Percentiles rank a stretch among this genome's conserved stretches.
These are phyloP conservation scores for Arabidopsis arenosa DNA, from an alignment of 345 rosid species.

Conservation along the genomic window DNA sequence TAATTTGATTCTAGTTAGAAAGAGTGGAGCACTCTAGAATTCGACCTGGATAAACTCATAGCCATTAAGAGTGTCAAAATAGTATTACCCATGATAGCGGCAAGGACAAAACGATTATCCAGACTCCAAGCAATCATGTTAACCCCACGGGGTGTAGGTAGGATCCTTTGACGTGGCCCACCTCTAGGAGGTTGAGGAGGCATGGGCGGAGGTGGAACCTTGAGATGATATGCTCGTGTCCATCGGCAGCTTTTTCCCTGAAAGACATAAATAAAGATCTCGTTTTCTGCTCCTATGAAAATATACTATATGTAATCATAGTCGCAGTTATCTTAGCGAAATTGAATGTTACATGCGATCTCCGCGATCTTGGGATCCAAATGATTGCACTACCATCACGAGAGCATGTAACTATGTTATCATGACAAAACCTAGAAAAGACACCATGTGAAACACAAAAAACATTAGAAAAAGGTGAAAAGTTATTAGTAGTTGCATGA, in stretches of 20 bases:
- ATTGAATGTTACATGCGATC: slow-evolving; percentile 72
- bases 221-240: slow-evolving; percentile 90
- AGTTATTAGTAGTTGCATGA: slow-evolving; percentile 11
- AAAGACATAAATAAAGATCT: slow-evolving; percentile 34
- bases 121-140: slow-evolving; percentile 98
- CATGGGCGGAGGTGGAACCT: slow-evolving; percentile 99
- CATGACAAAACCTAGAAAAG: slow-evolving; percentile 81
- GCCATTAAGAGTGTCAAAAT: slow-evolving; percentile 30
- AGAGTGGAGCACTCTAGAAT: slow-evolving; percentile 26
- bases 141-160: slow-evolving; percentile 99
- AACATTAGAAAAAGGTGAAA: slow-evolving; percentile 16
- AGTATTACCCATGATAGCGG: slow-evolving; percentile 94
- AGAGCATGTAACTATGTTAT: slow-evolving; percentile 96
- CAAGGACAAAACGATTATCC: slow-evolving; percentile 99
- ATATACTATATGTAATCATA: slow-evolving; percentile 4
- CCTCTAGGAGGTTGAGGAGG: slow-evolving; percentile 95
- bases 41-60: slow-evolving; percentile 6
- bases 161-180: slow-evolving; percentile 96
- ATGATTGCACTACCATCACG: slow-evolving; percentile 99
- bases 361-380: slow-evolving; percentile 93
- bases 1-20: slow-evolving; percentile 28
- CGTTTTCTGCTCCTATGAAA: slow-evolving; percentile 11
- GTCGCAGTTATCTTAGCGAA: slow-evolving; percentile 7
- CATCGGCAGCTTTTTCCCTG: slow-evolving; percentile 92
- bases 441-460: slow-evolving; percentile 28